Base-by-base conservation (phyloP, 768 basidiomycete species). In the Naganishia vishniacii region DNA sequence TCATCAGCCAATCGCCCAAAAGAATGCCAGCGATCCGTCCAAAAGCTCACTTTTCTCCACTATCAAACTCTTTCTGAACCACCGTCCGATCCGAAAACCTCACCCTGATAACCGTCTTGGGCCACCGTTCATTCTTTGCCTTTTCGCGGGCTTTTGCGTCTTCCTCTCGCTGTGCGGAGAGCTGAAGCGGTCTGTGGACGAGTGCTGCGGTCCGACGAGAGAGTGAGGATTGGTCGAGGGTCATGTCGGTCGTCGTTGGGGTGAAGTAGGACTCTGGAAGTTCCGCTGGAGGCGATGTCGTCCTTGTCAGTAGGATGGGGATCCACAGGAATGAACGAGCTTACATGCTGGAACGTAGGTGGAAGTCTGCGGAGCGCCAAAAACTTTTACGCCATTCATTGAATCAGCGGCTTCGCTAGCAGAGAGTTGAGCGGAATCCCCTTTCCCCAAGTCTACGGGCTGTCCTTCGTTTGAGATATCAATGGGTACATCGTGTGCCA, bases 1-100 rank as follows among this genome's bases (percentile, higher is more conserved):
- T 34, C 4, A 31, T 9, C 28, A 34, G 34, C 20, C 44, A 31
- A 32, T 2, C 20, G 9, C 29, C 32, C 44, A n/a, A 9, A 1
- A 41, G 34, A 25, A 32, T 34, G 7, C 13, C 15, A 15, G 16
- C 28, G 2, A 37, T 32, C 3, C 20, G 2, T 18, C 18, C 7
- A 4, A 31, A 16, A 18, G 32, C 49, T 51, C 31, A 51, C 37
- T 58, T 58, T 23, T 56, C 65, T 72, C 63, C 51, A 73, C 73
- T 71, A 70, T 20, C 67, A 62, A 77, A 77, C 4, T 61, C 59
- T 25, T 66, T 70, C 47, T 77, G 74, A 3, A 77, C 72, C 48
- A 72, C 69, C 12, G 75, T 77, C n/a, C 73, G 71, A 66, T 77
- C 74, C 4, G 73, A 72, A 62, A 77, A 77, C 58, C 71, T 69